Percentiles rank a stretch among this genome's conserved stretches.
phyloP scores from a whole-genome alignment of 495 filamentous ascomycete species.

The Xylaria nigripes region DNA sequence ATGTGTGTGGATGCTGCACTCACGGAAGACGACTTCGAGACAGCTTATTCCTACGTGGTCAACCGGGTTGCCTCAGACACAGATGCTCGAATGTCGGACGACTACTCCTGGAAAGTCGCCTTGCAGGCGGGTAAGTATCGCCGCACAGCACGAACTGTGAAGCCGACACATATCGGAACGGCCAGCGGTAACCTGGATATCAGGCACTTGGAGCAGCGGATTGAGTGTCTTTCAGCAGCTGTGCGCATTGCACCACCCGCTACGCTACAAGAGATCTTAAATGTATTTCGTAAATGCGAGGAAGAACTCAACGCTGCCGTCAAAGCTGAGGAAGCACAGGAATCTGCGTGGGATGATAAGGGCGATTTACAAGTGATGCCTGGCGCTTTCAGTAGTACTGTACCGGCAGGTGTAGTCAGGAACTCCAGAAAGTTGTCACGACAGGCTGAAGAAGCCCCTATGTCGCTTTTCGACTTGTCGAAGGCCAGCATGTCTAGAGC shows the following conservation, averaged over 20 bases:
- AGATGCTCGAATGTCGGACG: constrained; percentile 46
- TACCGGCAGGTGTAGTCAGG: constrained; percentile 19
- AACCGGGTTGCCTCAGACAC: constrained; percentile 43
- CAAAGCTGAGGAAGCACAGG: constrained; percentile 63
- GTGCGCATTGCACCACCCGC: constrained; percentile 71
- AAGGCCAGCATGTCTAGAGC: constrained; percentile 69
- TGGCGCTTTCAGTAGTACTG: constrained; percentile 49
- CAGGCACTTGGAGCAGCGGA: constrained; percentile 68
- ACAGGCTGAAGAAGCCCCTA: constrained; percentile 67
- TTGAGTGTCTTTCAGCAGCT: constrained; percentile 82
- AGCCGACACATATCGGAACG: constrained; percentile 46
- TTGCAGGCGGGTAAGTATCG: constrained; percentile 80
- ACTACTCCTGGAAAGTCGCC: constrained; percentile 87
- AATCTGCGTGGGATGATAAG: constrained; percentile 61
- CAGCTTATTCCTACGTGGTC: constrained; percentile 90
- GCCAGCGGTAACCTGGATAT: constrained; percentile 47
- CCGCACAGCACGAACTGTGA: constrained; percentile 36
- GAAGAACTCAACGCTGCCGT: constrained; percentile 67
- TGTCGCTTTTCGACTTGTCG: constrained; percentile 90
- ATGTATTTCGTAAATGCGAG: constrained; percentile 77
- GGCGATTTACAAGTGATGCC: constrained; percentile 57
- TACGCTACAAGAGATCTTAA: constrained; percentile 76
- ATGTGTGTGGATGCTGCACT: constrained; percentile 88
- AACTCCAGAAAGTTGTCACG: constrained; percentile 9
- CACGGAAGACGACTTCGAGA: constrained; percentile 85